Base-by-base conservation (phyloP, 768 basidiomycete species). In the Russula dissimulans region DNA sequence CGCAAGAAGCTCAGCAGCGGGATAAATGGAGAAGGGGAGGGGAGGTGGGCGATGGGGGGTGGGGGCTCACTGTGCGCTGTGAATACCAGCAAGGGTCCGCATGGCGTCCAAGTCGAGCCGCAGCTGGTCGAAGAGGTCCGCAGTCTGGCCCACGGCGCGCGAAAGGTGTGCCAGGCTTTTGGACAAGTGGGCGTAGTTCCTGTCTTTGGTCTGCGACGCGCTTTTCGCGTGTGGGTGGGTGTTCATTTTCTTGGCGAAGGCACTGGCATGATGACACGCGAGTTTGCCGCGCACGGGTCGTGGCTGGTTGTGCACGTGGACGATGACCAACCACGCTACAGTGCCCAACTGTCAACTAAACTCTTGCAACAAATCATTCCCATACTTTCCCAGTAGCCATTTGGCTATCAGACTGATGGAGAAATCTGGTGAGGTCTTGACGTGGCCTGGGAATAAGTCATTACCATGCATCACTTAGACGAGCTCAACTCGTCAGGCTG, bases 181-280 rank as follows among this genome's bases (percentile, higher is more conserved):
- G 4, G 89, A 80, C 3, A 94, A 80, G 68, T 91, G 89, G 42
- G 80, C 78, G 67, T 93, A 93, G 26, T 92, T 83, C 57, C 89
- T 74, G 66, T 91, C 85, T 72, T 93, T 94, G 39, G 86, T 81
- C 63, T 87, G 86, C 0, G 85, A 85, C 4, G 87, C 86, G 67
- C 79, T 84, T 10, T 79, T 81, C 11, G 81, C 78, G n/a, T 69
- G 68, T 5, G 69, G 61, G 47, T 71, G 70, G 17, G 34, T 46
- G 50, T 63, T 65, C 65, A 65, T 64, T 34, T 61, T 38, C 34
- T 55, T 45, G 41, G 39, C 5, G 50, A 46, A 34, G 32, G 0
- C 2, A 12, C n/a, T n/a, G n/a, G n/a, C n/a, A n/a, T n/a, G n/a
- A n/a, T 3, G 5, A 9, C n/a, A n/a, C 31, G 8, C 32, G 17